Percentiles rank a stretch among this genome's conserved stretches.
Conservation (phyloP, 2,329 filamentous ascomycete species). For the Xylariaceae sp. region DNA sequence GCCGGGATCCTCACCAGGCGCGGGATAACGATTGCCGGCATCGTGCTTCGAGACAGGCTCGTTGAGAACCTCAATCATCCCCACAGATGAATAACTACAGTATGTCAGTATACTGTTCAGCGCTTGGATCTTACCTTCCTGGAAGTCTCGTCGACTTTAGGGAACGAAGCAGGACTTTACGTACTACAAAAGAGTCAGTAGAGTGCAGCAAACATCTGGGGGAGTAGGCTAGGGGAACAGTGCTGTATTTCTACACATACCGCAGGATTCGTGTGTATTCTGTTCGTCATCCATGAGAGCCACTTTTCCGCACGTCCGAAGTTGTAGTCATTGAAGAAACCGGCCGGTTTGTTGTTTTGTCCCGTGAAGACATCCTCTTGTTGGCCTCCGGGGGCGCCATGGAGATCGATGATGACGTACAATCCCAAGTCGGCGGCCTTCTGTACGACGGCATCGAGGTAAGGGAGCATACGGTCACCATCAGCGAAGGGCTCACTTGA, state of each 20-base stretch:
- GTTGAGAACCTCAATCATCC: conserved; percentile 56
- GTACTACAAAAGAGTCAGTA: no score
- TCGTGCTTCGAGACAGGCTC: conserved; percentile 44
- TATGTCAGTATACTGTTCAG: conserved; percentile 44
- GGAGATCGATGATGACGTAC: conserved; percentile 27
- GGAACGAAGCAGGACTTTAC: no score
- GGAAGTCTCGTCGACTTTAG: no score
- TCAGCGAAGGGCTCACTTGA: conserved; percentile 21
- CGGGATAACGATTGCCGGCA: conserved; percentile 21
- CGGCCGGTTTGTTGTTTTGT: conserved; percentile 29
- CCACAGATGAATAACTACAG: conserved; percentile 47
- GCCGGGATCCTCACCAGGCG: conserved; percentile 15
- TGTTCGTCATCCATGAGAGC: conserved; percentile 50
- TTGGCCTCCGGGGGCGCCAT: conserved; percentile 20
- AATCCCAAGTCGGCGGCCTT: conserved; percentile 29
- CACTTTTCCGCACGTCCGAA: conserved; percentile 52
- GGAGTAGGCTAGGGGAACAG: no score
- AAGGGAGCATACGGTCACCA: conserved; percentile 25
- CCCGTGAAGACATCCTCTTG: conserved; percentile 20
- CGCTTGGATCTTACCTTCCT: no score
- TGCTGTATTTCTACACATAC: no score
- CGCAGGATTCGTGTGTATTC: conserved; percentile 42
- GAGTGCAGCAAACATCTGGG: no score
- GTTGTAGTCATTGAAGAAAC: conserved; percentile 54
- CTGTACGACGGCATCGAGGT: conserved; percentile 27